Conservation (phyloP, 164 flowering plant species). For the Malania oleifera region DNA sequence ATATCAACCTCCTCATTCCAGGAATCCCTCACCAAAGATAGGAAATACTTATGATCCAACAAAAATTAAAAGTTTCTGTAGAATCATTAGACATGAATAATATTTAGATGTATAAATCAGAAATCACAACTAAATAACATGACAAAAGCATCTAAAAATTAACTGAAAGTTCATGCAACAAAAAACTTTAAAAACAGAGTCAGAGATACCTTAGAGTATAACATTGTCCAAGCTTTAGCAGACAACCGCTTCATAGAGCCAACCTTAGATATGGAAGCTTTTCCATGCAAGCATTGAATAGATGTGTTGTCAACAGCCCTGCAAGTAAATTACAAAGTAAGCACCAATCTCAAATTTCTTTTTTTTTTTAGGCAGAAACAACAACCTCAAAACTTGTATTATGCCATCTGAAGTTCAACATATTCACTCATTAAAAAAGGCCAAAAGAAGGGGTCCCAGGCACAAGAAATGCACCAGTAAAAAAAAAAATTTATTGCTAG, state of each 20-base stretch:
- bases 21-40: neutral
- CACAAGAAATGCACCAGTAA: too few species aligned
- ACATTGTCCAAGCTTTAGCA: constrained; percentile 53
- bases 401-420: too few species aligned
- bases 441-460: too few species aligned
- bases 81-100: too few species aligned
- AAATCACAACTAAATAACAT: neutral
- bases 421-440: too few species aligned
- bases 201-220: constrained; percentile 60
- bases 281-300: constrained; percentile 72
- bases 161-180: neutral
- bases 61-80: too few species aligned
- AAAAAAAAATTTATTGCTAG: too few species aligned
- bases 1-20: too few species aligned
- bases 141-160: neutral
- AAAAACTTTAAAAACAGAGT: neutral
- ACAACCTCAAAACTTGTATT: too few species aligned
- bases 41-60: neutral
- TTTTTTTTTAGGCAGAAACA: too few species aligned
- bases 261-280: constrained; percentile 60
- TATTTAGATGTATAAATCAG: too few species aligned
- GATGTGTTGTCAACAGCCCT: constrained; percentile 68
- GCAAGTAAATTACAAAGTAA: constrained; percentile 24
- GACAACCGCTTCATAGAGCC: constrained; percentile 75
- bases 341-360: too few species aligned